Evolutionary conservation across 805 yeast genomes (phyloP).

Genomic region (Sungouiella thailandica): DNA sequence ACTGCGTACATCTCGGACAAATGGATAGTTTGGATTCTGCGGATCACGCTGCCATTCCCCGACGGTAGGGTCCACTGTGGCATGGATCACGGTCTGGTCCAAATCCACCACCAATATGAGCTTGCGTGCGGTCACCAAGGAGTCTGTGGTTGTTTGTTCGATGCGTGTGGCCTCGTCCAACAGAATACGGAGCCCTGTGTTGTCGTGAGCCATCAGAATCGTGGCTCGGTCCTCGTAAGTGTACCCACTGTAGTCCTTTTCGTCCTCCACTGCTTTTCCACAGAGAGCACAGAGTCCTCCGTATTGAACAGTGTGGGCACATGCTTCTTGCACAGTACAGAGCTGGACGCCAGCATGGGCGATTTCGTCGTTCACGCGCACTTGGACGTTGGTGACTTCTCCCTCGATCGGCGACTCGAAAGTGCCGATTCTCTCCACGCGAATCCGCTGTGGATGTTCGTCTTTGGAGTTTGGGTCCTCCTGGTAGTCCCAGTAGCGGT

Average conservation of each 20-base stretch:
- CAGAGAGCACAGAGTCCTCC: conserved; percentile 94
- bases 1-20: conserved; percentile 73
- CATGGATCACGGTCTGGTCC: conserved; percentile 96
- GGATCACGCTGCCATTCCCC: conserved; percentile 94
- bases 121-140: conserved; percentile 58
- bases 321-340: conserved; percentile 67
- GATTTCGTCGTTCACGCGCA: conserved; percentile 58
- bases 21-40: conserved; percentile 75
- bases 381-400: conserved; percentile 43
- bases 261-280: conserved; percentile 69
- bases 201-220: conserved; percentile 85
- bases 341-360: conserved; percentile 42
- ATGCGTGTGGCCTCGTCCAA: conserved; percentile 81
- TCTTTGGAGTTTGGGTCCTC: conserved; percentile 48
- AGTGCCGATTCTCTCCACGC: conserved; percentile 67
- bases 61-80: conserved; percentile 96
- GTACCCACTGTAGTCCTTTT: conserved; percentile 69
- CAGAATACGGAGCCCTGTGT: conserved; percentile 77
- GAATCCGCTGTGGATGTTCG: conserved; percentile 36
- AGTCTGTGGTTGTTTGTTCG: conserved; percentile 60
- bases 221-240: conserved; percentile 71
- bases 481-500: conserved; percentile 64
- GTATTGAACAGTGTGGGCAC: conserved; percentile 88
- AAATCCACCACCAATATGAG: conserved; percentile 90
- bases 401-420: conserved; percentile 87